Conservation (phyloP, 305 asterid genomes). For the Vinca major region DNA sequence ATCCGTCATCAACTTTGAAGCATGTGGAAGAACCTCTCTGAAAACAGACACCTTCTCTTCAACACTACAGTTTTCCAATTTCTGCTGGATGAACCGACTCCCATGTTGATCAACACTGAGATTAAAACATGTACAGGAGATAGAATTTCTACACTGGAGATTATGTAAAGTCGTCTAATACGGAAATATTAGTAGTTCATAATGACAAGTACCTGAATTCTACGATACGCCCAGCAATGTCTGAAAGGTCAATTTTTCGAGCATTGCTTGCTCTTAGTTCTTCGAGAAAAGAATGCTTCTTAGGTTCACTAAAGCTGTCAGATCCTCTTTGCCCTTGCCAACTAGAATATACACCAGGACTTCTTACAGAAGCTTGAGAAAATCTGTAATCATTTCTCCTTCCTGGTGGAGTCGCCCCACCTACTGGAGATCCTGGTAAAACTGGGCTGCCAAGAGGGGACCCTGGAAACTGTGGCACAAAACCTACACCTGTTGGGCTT, state of each 20-base stretch:
- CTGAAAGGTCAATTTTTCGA: slow-evolving; percentile 60
- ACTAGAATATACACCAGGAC: slow-evolving; percentile 41
- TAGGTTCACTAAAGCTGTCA: slow-evolving; percentile 41
- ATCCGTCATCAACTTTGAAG: slow-evolving; percentile 65
- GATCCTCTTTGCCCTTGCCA: slow-evolving; percentile 60
- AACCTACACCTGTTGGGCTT: slow-evolving; percentile 40
- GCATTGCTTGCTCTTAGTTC: slow-evolving; percentile 61
- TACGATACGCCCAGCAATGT: slow-evolving; percentile 55
- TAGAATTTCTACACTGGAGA: slow-evolving; percentile 6
- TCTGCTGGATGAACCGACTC: slow-evolving; percentile 84
- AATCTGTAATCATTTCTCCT: slow-evolving; percentile 45
- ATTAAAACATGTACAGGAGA: slow-evolving; percentile 17
- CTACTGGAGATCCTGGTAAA: slow-evolving; percentile 58
- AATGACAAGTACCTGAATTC: slow-evolving; percentile 61
- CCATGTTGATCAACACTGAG: slow-evolving; percentile 84
- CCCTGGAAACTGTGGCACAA: slow-evolving; percentile 49
- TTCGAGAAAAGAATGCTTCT: slow-evolving; percentile 66
- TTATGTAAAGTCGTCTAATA: slow-evolving; percentile 4
- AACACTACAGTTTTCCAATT: slow-evolving; percentile 61
- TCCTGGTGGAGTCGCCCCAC: slow-evolving; percentile 35
- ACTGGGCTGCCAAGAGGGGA: slow-evolving; percentile 71
- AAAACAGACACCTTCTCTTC: slow-evolving; percentile 72
- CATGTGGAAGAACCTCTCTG: slow-evolving; percentile 69
- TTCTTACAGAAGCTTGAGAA: slow-evolving; percentile 44
- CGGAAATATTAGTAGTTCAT: slow-evolving; percentile 5